phyloP scores from a whole-genome alignment of 2,329 filamentous ascomycete species.

The Venturiaceae sp. region DNA sequence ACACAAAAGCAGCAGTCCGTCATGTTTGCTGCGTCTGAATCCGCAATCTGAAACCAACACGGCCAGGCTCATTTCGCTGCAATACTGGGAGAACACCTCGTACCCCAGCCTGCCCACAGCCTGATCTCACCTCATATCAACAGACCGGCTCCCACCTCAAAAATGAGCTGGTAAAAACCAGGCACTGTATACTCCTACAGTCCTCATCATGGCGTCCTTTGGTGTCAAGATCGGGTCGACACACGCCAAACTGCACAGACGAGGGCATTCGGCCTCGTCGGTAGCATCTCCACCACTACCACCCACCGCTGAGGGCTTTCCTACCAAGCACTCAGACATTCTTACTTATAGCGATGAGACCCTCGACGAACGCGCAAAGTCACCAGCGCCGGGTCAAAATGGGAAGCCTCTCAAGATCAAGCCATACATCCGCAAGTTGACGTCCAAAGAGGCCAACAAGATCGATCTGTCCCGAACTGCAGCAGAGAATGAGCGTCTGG shows the following conservation, averaged over 20 bases:
- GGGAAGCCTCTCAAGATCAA: slow-evolving; percentile 35
- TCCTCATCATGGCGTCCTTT: slow-evolving; percentile 11
- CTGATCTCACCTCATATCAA: not conserved
- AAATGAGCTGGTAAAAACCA: not conserved
- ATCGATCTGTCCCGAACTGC: slow-evolving; percentile 46
- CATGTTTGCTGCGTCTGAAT: not conserved
- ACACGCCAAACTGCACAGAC: slow-evolving; percentile 30
- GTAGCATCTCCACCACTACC: slow-evolving; percentile 17
- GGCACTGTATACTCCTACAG: not conserved
- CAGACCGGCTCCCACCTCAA: not conserved
- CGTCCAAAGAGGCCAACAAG: slow-evolving; percentile 36
- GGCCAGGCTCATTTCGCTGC: no score
- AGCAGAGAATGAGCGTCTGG: slow-evolving; percentile 41
- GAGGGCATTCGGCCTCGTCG: slow-evolving; percentile 27
- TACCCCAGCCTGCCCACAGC: not conserved
- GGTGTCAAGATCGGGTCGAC: slow-evolving; percentile 12
- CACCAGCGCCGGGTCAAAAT: not conserved
- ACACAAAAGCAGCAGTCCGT: not conserved
- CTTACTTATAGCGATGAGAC: not conserved
- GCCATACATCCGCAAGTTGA: slow-evolving; percentile 45
- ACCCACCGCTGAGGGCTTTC: slow-evolving; percentile 14
- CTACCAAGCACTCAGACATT: not conserved
- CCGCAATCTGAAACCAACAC: not conserved
- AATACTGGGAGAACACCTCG: no score
- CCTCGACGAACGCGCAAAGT: not conserved